A percentile compares a stretch with the other conserved stretches of the same genome.
Evolutionary conservation across 192 early-diverging fungal genomes (phyloP).

Genomic region (Backusella westeae): DNA sequence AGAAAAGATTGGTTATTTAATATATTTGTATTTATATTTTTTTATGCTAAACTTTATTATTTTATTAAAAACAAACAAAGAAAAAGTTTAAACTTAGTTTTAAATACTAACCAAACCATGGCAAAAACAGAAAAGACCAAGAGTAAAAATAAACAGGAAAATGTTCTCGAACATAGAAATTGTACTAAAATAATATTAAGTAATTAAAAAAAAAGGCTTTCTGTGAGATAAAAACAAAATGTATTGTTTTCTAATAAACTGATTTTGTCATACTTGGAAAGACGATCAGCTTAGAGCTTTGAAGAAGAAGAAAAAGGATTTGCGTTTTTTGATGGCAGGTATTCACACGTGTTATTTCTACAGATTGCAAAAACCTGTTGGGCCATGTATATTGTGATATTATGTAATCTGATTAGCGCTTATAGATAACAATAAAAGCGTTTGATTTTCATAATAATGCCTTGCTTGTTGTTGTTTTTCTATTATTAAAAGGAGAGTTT

Average conservation of each 20-base stretch:
- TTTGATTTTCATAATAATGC: not conserved
- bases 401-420: not conserved
- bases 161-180: not conserved
- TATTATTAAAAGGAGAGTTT: not conserved
- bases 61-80: constrained; percentile 10
- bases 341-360: not conserved
- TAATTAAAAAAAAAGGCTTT: not conserved
- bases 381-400: not conserved
- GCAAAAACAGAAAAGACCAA: constrained; percentile 7
- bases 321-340: not conserved
- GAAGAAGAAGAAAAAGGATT: not conserved
- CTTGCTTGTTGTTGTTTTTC: not conserved
- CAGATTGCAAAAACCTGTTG: not conserved
- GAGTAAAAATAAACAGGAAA: not conserved
- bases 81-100: not conserved
- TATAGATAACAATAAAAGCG: not conserved
- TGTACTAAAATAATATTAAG: not conserved
- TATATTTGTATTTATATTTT: constrained; percentile 2
- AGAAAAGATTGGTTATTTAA: not conserved
- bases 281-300: not conserved
- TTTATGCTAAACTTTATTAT: not conserved
- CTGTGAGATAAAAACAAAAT: not conserved
- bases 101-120: not conserved
- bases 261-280: not conserved
- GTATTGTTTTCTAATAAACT: not conserved